Conservation (phyloP, 192 early-diverging fungal species). For the Backusella westeae region DNA sequence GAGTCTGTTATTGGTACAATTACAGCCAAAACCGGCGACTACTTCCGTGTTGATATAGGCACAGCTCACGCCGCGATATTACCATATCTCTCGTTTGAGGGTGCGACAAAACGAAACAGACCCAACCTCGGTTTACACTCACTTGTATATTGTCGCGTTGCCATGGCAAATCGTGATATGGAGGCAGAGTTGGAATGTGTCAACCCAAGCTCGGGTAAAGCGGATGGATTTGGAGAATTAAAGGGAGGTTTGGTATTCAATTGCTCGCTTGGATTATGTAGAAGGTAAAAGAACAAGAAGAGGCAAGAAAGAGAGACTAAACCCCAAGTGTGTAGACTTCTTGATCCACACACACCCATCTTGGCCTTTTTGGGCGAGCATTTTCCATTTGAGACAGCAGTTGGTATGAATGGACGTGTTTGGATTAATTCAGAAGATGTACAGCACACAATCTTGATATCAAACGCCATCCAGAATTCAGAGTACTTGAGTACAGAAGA, state of each 20-base stretch:
- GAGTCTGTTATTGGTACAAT: conserved; percentile 91
- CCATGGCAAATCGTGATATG: conserved; percentile 93
- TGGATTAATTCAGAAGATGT: conserved; percentile 79
- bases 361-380: conserved; percentile 66
- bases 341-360: conserved; percentile 69
- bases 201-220: conserved; percentile 74
- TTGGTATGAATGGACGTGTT: conserved; percentile 93
- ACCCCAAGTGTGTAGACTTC: conserved; percentile 45
- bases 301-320: background rate
- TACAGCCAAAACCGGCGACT: conserved; percentile 61
- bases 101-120: conserved; percentile 86
- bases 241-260: conserved; percentile 76
- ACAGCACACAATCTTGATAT: conserved; percentile 61
- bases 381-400: conserved; percentile 83
- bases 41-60: conserved; percentile 94
- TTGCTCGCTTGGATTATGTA: conserved; percentile 75
- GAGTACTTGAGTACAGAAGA: conserved; percentile 64
- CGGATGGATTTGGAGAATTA: conserved; percentile 91
- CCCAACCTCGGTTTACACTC: conserved; percentile 79
- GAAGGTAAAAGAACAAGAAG: conserved; percentile 48
- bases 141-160: conserved; percentile 81
- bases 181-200: conserved; percentile 95
- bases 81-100: conserved; percentile 86
- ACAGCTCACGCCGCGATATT: conserved; percentile 81
- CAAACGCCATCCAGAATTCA: conserved; percentile 71